Evolutionary conservation across 495 filamentous ascomycete species (phyloP), one percentile per base, ranked within the genome.

Genomic region (Jackrogersella minutella): DNA sequence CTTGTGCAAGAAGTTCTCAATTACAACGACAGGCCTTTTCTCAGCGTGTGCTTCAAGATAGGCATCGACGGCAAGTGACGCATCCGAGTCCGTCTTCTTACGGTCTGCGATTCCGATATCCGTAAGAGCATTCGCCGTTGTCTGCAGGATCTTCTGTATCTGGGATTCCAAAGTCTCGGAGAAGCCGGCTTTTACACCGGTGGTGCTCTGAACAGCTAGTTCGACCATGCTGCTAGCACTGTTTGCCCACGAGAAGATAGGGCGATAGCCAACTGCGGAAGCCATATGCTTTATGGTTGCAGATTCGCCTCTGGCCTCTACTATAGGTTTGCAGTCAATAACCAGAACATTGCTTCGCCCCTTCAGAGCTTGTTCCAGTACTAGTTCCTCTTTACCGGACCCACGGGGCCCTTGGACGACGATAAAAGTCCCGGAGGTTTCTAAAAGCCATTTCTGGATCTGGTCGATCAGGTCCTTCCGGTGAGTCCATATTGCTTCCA

Each of bases 241-340:
- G 74, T 99, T 99, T 80, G 95, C 88, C 91, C 93, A 99, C 0
- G 91, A 94, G 75, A 99, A 99, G 5, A 99, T 85, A 0, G 95
- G 95, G 1, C 92, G 82, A 69, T 98, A 99, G 36, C 95, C 95
- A 56, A 98, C 95, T 69, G 94, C 86, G 4, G 78, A 74, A 1
- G 96, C 96, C 1, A 93, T 90, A 46, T 90, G 88, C 56, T 83
- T 81, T 54, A 99, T 97, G 5, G 91, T 96, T 2, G 87, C 86
- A n/a, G 88, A 87, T 74, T 99, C 95, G 0, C 95, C 95, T 24
- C 90, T 87, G 1, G 95, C 93, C 71, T 99, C 94, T 55, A 93
- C 88, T 14, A 98, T 91, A 3, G 91, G 89, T 73, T 97, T 97
- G 80, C 94, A 98, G 76, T 99, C 95, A 47, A 99, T 88, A n/a